Percentiles rank a stretch among this genome's conserved stretches.
Evolutionary conservation across 2,329 filamentous ascomycete species (phyloP).

Genomic region (Verticillium alfalfae): DNA sequence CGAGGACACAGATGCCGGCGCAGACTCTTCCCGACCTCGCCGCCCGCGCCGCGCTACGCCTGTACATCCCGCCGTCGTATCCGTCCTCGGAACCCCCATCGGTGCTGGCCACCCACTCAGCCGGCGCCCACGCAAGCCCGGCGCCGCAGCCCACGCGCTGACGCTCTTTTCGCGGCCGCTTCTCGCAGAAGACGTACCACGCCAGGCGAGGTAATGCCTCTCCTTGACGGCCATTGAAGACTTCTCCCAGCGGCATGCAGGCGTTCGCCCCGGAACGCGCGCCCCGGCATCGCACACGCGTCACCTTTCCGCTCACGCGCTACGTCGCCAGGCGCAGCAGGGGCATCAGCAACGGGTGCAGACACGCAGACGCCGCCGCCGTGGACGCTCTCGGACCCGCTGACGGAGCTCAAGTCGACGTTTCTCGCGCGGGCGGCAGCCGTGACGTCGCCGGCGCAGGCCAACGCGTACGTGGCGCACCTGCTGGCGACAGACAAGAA

Average conservation of each 20-base stretch:
- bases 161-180: constrained; percentile 61
- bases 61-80: constrained; percentile 70
- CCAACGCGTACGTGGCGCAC: constrained; percentile 65
- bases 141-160: constrained; percentile 68
- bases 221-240: constrained; percentile 90
- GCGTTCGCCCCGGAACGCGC: constrained; percentile 10
- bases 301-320: constrained; percentile 12
- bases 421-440: constrained; percentile 75
- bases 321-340: constrained; percentile 10
- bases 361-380: constrained; percentile 13
- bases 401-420: constrained; percentile 79
- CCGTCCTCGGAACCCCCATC: constrained; percentile 65
- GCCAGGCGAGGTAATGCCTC: constrained; percentile 71
- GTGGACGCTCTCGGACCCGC: constrained; percentile 70
- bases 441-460: constrained; percentile 66
- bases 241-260: constrained; percentile 24
- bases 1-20: background rate
- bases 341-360: background rate
- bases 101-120: constrained; percentile 74
- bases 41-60: constrained; percentile 50
- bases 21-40: background rate
- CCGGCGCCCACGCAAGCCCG: constrained; percentile 63
- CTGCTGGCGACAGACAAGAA: constrained; percentile 79
- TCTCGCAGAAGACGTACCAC: constrained; percentile 61
- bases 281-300: constrained; percentile 1